Conservation (phyloP, 768 basidiomycete genomes). For the Agaricus blazei region DNA sequence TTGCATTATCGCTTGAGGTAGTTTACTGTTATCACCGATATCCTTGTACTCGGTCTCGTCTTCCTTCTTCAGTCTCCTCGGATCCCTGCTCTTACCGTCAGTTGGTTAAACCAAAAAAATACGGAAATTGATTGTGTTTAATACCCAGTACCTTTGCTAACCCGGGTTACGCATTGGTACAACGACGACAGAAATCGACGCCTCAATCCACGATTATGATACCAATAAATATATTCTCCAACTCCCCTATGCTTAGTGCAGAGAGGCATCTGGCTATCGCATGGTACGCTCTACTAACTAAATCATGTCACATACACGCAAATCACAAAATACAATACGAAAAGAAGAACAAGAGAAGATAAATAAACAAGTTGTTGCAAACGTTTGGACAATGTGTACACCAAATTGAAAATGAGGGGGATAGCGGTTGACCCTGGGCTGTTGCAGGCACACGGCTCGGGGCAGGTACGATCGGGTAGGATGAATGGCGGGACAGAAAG, state of each 20-base stretch:
- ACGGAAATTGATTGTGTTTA: neutral
- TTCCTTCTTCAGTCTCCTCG: neutral
- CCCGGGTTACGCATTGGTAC: too few species aligned
- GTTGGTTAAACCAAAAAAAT: neutral
- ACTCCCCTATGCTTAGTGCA: slow-evolving; percentile 4
- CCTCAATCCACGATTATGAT: neutral
- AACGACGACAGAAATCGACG: too few species aligned
- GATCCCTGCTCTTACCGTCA: neutral
- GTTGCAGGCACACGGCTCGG: too few species aligned
- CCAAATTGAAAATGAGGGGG: neutral
- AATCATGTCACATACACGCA: slow-evolving; percentile 3
- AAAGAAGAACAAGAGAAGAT: neutral
- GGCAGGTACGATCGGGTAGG: too few species aligned
- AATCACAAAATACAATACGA: slow-evolving; percentile 5
- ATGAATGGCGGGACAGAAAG: too few species aligned
- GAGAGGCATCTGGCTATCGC: slow-evolving; percentile 3
- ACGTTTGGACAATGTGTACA: neutral
- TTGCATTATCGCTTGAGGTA: slow-evolving; percentile 23
- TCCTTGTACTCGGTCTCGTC: neutral
- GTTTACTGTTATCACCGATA: neutral
- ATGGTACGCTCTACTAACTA: slow-evolving; percentile 5
- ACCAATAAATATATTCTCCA: slow-evolving; percentile 9
- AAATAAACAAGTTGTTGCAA: slow-evolving; percentile 8
- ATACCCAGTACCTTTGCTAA: too few species aligned
- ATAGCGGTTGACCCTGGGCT: neutral